phyloP scores from a whole-genome alignment of 163 green algal species.

The Prototheca stagnorum region DNA sequence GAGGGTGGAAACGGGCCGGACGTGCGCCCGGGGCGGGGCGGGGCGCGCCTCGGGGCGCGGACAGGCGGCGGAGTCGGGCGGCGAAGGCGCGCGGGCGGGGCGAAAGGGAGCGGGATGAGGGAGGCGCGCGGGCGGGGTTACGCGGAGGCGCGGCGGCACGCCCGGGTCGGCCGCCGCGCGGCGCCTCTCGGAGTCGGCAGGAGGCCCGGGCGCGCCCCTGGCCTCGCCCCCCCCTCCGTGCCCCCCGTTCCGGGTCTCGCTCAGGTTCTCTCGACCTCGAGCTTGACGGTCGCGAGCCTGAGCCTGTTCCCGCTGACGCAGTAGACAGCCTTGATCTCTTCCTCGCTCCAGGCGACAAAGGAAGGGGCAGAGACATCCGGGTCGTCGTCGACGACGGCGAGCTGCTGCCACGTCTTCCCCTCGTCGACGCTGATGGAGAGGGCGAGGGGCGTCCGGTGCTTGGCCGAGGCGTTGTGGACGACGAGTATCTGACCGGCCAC shows the following conservation, averaged over 20 bases:
- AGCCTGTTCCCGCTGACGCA: slow-evolving; percentile 8
- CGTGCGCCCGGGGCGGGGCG: too few species aligned
- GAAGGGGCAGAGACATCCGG: not conserved
- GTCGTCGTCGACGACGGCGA: not conserved
- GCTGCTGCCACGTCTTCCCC: slow-evolving; percentile 6
- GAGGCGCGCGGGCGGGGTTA: too few species aligned
- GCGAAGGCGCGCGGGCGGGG: too few species aligned
- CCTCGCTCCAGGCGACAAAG: slow-evolving; percentile 13
- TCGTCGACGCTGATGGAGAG: not conserved
- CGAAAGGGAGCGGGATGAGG: too few species aligned
- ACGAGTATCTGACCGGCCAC: slow-evolving; percentile 11
- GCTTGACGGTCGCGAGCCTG: slow-evolving; percentile 10
- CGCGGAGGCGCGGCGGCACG: not conserved
- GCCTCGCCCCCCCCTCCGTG: too few species aligned
- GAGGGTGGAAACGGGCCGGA: too few species aligned
- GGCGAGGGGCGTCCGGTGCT: not conserved
- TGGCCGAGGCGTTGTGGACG: not conserved
- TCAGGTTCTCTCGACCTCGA: slow-evolving; percentile 4
- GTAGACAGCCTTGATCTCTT: slow-evolving; percentile 16
- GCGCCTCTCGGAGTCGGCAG: not conserved
- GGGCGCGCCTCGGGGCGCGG: too few species aligned
- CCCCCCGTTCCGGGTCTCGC: too few species aligned
- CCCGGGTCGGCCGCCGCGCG: not conserved
- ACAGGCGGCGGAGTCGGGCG: too few species aligned
- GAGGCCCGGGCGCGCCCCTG: not conserved